A percentile compares a stretch with the other conserved stretches of the same genome.
Conservation (phyloP, 768 basidiomycete genomes). For the Inosperma sp. region DNA sequence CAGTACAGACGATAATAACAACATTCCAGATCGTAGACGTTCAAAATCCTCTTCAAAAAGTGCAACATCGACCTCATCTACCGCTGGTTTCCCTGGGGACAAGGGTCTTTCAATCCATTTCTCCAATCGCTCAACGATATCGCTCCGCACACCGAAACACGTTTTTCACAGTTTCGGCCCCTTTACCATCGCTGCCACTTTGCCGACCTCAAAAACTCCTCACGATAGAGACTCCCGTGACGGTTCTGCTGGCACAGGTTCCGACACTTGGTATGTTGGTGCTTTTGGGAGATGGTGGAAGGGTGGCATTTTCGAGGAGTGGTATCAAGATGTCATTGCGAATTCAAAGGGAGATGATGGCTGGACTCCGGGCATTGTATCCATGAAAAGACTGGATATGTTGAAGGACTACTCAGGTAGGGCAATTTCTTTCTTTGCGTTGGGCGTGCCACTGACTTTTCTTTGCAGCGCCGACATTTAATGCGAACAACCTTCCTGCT, state of each 20-base stretch:
- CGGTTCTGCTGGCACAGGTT: constrained; percentile 48
- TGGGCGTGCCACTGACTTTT: constrained; percentile 1
- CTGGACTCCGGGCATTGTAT: constrained; percentile 73
- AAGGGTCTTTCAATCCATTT: constrained; percentile 69
- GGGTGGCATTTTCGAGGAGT: constrained; percentile 75
- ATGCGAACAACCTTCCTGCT: constrained; percentile 44
- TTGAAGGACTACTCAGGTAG: constrained; percentile 63
- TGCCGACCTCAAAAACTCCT: constrained; percentile 48
- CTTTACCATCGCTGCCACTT: constrained; percentile 79
- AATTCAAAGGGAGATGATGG: constrained; percentile 65
- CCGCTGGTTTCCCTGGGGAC: constrained; percentile 29
- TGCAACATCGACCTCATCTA: constrained; percentile 26
- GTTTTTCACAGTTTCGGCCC: constrained; percentile 83
- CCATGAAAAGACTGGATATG: constrained; percentile 68
- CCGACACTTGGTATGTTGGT: constrained; percentile 87
- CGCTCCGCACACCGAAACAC: constrained; percentile 86
- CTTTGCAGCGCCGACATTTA: constrained; percentile 32
- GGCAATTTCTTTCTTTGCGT: not conserved
- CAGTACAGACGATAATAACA: constrained; percentile 46
- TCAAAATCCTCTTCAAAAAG: constrained; percentile 20
- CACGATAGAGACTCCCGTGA: constrained; percentile 39
- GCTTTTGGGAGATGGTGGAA: constrained; percentile 92
- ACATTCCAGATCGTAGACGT: not conserved
- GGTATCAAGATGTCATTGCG: constrained; percentile 67
- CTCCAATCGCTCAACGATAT: constrained; percentile 87